Conservation (phyloP, 176 grass and related monocot species). For the Musa beccarii region DNA sequence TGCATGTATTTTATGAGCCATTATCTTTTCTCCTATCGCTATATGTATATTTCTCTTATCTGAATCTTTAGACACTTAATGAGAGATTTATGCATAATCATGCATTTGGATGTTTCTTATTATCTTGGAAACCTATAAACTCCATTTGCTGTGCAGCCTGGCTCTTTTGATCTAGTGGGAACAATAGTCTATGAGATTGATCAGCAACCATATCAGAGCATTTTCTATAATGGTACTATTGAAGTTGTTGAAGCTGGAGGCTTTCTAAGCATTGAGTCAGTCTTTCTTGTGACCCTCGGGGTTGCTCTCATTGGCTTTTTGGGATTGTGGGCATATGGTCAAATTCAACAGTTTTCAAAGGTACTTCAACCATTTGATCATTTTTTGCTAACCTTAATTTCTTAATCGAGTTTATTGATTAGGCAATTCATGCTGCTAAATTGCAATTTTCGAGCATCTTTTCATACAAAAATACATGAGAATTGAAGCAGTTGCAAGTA, state of each 20-base stretch:
- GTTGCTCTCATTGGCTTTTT: slow-evolving; percentile 60
- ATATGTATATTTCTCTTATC: not conserved
- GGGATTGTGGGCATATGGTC: slow-evolving; percentile 84
- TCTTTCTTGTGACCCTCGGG: slow-evolving; percentile 91
- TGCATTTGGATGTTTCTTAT: too few species aligned
- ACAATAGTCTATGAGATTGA: slow-evolving; percentile 92
- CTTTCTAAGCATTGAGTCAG: slow-evolving; percentile 83
- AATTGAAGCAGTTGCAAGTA: too few species aligned
- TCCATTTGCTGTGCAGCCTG: slow-evolving; percentile 51
- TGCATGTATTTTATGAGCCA: too few species aligned
- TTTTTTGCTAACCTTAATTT: not conserved
- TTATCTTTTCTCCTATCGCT: too few species aligned
- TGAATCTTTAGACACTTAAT: not conserved
- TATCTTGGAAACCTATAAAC: slow-evolving; percentile 11
- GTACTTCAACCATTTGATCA: slow-evolving; percentile 26
- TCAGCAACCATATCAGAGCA: slow-evolving; percentile 63
- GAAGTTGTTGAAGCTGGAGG: slow-evolving; percentile 87
- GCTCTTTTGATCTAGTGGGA: slow-evolving; percentile 87
- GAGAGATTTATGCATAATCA: not conserved
- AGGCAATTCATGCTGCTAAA: too few species aligned
- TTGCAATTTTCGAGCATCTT: too few species aligned
- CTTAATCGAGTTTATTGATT: too few species aligned
- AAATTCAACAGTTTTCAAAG: slow-evolving; percentile 88
- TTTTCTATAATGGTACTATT: slow-evolving; percentile 91
- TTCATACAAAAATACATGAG: too few species aligned